Evolutionary conservation across 225 moss, liverwort and hornwort genomes (phyloP).

Genomic region (Polytrichum formosum): DNA sequence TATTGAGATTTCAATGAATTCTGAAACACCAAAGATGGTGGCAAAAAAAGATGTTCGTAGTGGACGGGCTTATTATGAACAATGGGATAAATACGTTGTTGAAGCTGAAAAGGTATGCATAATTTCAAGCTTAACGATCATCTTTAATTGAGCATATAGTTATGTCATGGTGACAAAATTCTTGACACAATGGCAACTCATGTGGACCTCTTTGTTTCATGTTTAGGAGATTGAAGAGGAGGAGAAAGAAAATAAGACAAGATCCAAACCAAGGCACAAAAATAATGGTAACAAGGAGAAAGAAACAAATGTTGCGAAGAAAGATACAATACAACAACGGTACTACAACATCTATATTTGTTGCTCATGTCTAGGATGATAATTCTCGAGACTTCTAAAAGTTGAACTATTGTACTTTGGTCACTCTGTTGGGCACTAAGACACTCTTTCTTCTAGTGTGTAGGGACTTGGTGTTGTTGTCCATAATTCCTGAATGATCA

Average conservation of each 20-base stretch:
- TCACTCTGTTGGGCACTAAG: too few species aligned
- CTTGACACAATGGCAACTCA: background rate
- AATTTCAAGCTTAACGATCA: background rate
- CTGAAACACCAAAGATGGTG: background rate
- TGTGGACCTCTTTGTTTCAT: background rate
- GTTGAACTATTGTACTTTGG: too few species aligned
- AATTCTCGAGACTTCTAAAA: too few species aligned
- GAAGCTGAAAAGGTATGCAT: constrained; percentile 22
- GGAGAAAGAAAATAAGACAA: background rate
- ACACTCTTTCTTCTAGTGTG: too few species aligned
- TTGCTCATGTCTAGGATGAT: too few species aligned
- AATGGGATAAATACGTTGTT: constrained; percentile 38
- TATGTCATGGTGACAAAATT: background rate
- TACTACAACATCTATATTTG: background rate
- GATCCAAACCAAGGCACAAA: background rate
- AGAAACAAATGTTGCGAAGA: background rate
- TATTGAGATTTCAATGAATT: background rate
- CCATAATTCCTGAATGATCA: too few species aligned
- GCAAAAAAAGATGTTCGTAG: constrained; percentile 26
- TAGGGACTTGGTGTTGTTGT: too few species aligned
- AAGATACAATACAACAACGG: constrained; percentile 12
- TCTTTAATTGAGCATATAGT: background rate
- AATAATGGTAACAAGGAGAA: constrained; percentile 7
- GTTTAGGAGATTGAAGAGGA: constrained; percentile 8
- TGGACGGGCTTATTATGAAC: constrained; percentile 28